Base-by-base conservation (phyloP, 2,329 filamentous ascomycete species). In the Fragosphaeria purpurea region DNA sequence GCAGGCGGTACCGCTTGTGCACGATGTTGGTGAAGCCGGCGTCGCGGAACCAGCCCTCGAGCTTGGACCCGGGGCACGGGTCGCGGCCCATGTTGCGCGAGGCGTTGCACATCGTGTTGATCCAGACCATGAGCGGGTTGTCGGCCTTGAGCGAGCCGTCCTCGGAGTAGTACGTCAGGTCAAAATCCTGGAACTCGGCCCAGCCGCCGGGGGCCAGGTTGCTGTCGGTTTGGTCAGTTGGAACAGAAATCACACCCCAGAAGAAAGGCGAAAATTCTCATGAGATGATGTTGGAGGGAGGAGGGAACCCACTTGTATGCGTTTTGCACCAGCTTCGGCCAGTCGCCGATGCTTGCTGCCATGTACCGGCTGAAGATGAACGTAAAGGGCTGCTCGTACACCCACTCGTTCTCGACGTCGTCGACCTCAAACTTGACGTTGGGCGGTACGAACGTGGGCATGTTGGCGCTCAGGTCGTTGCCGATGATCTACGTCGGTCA, bases 1-100 rank as follows among this genome's bases (percentile, higher is more conserved):
- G 73, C 58, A 73, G 66, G 57, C 69, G 70, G 60, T 63, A 71
- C 22, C 70, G 58, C 6, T 65, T 61, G 57, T 76, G 68, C 0
- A 60, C 58, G 0, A 79, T 69, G 55, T 77, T 66, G 47, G 65
- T 61, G 55, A 80, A 79, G 1, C 76, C 77, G 0, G 70, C 71
- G 11, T 71, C 68, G 30, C 62, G 56, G 51, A 77, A 62, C 49
- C 67, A 65, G 37, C 64, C 61, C 53, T 67, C 65, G 39, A 70
- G 63, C 10, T 65, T 50, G 35, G 41, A n/a, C 0, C 55, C 57
- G 47, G 51, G 62, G n/a, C 54, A 45, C 32, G 57, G 53, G 31
- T 57, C 55, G 38, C 56, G 56, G 4, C 58, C 57, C 8, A 56
- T 41, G 9, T 46, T 54, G 8, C 35, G 45, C 5, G 53, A 47